phyloP scores from a whole-genome alignment of 257 asterid genomes.

The Paraleonurus japonicus region DNA sequence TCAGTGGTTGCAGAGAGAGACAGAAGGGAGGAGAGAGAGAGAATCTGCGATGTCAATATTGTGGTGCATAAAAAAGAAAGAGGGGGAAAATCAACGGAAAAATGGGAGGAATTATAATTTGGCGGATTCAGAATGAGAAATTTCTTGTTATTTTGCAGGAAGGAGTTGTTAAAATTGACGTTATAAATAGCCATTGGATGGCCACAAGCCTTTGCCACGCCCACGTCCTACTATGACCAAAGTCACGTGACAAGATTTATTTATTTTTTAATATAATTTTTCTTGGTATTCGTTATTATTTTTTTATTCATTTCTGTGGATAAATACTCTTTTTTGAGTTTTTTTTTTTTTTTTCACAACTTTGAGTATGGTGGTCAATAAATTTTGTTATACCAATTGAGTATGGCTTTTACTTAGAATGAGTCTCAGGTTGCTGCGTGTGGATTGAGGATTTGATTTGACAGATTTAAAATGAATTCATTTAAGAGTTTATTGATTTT shows the following conservation, averaged over 20 bases:
- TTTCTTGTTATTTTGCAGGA: conserved; percentile 2
- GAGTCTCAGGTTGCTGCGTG: no score
- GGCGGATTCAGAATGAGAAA: conserved; percentile 17
- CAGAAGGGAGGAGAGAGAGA: conserved; percentile 8
- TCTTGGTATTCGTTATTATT: not conserved
- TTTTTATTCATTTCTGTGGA: not conserved
- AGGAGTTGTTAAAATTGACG: not conserved
- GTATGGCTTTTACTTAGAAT: not conserved
- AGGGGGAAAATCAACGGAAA: conserved; percentile 23
- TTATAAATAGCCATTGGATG: conserved; percentile 15
- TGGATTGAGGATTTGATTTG: no score
- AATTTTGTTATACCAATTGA: not conserved
- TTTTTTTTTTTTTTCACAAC: no score
- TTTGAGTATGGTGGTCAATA: not conserved
- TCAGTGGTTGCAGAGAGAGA: conserved; percentile 20
- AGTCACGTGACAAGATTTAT: conserved; percentile 4
- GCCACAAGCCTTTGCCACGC: not conserved
- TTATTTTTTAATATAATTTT: not conserved
- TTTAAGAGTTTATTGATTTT: no score
- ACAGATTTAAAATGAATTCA: no score
- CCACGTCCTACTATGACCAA: conserved; percentile 8
- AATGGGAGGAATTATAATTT: conserved; percentile 13
- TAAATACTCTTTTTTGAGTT: not conserved
- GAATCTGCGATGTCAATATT: conserved; percentile 17
- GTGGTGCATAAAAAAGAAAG: conserved; percentile 26